phyloP scores from a whole-genome alignment of 2,329 filamentous ascomycete genomes.

The Acrocalymma vagum region DNA sequence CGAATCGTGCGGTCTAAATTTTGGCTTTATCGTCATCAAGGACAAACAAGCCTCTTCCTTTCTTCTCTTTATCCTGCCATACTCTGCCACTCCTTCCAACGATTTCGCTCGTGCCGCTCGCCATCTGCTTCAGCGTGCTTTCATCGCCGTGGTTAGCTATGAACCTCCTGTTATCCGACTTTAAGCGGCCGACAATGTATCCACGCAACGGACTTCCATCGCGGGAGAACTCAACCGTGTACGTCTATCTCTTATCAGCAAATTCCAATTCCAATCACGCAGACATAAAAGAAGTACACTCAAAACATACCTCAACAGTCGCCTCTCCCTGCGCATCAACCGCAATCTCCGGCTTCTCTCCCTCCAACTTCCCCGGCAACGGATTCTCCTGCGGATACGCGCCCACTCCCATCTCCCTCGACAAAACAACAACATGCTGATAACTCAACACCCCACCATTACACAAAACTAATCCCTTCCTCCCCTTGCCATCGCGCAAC shows the following conservation, averaged over 20 bases:
- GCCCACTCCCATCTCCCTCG: constrained; percentile 52
- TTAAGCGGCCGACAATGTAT: constrained; percentile 63
- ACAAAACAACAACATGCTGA: constrained; percentile 69
- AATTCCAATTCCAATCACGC: background rate
- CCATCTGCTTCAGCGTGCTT: constrained; percentile 56
- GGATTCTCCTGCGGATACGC: constrained; percentile 59
- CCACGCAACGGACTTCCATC: constrained; percentile 58
- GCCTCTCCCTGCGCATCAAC: constrained; percentile 60
- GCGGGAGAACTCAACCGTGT: constrained; percentile 66
- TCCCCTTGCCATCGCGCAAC: constrained; percentile 56
- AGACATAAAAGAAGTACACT: background rate
- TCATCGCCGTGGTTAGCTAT: constrained; percentile 66
- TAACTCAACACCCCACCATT: constrained; percentile 73
- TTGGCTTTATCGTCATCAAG: too few relatives aligned
- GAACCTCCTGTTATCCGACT: constrained; percentile 58
- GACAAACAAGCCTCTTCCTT: constrained; percentile 38
- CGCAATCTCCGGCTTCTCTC: constrained; percentile 46
- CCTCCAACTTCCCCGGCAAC: constrained; percentile 55
- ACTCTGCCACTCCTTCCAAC: constrained; percentile 61
- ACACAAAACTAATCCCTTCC: constrained; percentile 67
- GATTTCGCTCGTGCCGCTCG: constrained; percentile 54
- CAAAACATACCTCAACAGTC: constrained; percentile 59
- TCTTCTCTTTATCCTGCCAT: constrained; percentile 33
- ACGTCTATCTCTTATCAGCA: constrained; percentile 56
- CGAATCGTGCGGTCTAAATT: too few relatives aligned